Evolutionary conservation across 2,329 filamentous ascomycete species (phyloP).

Genomic region (Fusarium sp.): DNA sequence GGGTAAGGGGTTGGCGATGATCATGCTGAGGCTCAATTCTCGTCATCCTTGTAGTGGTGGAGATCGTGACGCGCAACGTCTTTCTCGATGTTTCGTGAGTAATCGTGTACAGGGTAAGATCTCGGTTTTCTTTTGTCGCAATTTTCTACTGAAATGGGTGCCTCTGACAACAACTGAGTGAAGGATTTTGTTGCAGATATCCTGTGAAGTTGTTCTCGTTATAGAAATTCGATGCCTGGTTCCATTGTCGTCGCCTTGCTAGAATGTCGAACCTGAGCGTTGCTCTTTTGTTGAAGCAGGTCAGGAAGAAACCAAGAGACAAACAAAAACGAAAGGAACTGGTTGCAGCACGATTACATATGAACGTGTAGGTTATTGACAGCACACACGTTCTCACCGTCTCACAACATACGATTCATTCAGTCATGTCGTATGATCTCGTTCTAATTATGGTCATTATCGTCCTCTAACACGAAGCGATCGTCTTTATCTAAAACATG

Average conservation of each 20-base stretch:
- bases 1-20: constrained; percentile 5
- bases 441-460: too few species aligned
- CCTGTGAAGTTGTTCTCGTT: background rate
- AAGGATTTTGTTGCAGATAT: too few species aligned
- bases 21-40: background rate
- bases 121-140: too few species aligned
- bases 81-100: background rate
- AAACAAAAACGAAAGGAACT: rapidly evolving
- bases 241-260: too few species aligned
- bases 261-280: too few species aligned
- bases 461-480: background rate
- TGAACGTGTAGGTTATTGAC: background rate
- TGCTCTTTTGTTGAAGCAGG: rapidly evolving
- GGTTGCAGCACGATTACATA: too few species aligned
- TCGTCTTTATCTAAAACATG: background rate
- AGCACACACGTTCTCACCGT: too few species aligned
- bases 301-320: rapidly evolving
- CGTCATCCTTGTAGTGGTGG: background rate
- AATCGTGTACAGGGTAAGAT: background rate
- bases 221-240: background rate
- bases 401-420: constrained; percentile 13
- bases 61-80: background rate
- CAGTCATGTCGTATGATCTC: constrained; percentile 6
- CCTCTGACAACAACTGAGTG: background rate
- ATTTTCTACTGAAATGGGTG: rapidly evolving